Base-by-base conservation (phyloP, 192 early-diverging fungal genomes). In the Haplosporangium gracile region DNA sequence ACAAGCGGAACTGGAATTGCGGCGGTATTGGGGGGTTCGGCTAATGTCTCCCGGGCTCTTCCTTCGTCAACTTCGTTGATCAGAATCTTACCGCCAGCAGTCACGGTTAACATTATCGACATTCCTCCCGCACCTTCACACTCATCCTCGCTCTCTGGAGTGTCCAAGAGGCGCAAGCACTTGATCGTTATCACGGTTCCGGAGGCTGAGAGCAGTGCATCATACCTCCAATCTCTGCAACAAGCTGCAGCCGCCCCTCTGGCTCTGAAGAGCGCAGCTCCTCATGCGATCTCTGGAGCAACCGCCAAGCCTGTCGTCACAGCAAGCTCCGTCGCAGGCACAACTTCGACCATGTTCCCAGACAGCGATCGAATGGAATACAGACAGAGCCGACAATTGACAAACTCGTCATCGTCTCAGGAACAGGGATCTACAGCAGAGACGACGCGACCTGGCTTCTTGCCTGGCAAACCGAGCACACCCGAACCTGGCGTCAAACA, bases 101-200 rank as follows among this genome's bases (percentile, higher is more conserved):
- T 86, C 9, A 78, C 79, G 0, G 84, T 86, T 1, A 70, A 80
- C 32, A 74, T 86, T 0, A 81, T 86, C 45, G 84, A 86, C 34
- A 86, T 86, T 22, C 84, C 84, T 6, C 84, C 84, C 8, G 84
- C 84, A 13, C 84, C 84, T 22, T 86, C 84, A 2, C 84, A 86
- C 40, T 86, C 84, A 2, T 86, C 84, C 3, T 86, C 84, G n/a
- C 84, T 86, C n/a, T 86, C 79, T 15, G 84, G 84, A 34, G 63
- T 77, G 2, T 86, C 84, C 42, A 86, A 81, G 34, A 70, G 75
- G 34, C 39, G 79, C 18, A 86, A 86, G 55, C 84, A 86, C 57
- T 34, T 86, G 40, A 81, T 86, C 32, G 72, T 86, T 24, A 75
- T 86, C 57, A 77, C 84, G 0, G 84, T 86, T 18, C 84, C 84